Conservation (phyloP, 768 basidiomycete species). For the Lentinula sp. region DNA sequence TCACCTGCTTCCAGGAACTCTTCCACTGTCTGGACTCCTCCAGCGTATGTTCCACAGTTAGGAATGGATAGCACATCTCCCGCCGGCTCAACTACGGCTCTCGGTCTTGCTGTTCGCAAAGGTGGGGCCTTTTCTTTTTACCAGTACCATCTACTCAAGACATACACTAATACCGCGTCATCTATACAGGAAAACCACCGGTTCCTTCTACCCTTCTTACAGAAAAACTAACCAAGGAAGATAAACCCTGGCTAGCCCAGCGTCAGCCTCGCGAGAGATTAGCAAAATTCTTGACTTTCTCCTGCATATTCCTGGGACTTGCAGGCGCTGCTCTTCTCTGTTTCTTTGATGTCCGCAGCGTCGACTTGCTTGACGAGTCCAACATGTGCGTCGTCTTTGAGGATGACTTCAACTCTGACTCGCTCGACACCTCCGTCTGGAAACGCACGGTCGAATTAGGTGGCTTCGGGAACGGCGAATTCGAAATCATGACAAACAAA, state of each 20-base stretch:
- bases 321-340: slow-evolving; percentile 45
- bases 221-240: slow-evolving; percentile 40
- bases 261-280: slow-evolving; percentile 25
- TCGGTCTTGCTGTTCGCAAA: slow-evolving; percentile 18
- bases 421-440: slow-evolving; percentile 49
- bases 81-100: slow-evolving; percentile 21
- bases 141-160: background rate
- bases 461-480: slow-evolving; percentile 75
- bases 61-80: slow-evolving; percentile 13
- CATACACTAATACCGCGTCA: background rate
- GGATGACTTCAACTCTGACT: slow-evolving; percentile 54
- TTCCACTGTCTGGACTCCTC: slow-evolving; percentile 58
- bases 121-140: background rate
- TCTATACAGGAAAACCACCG: slow-evolving; percentile 25
- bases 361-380: slow-evolving; percentile 28
- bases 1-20: slow-evolving; percentile 64
- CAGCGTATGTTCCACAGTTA: slow-evolving; percentile 26
- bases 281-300: slow-evolving; percentile 44
- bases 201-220: slow-evolving; percentile 44
- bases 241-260: slow-evolving; percentile 58
- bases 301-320: slow-evolving; percentile 48
- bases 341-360: slow-evolving; percentile 44
- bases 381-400: slow-evolving; percentile 58
- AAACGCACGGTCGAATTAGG: slow-evolving; percentile 62
- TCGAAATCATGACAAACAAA: slow-evolving; percentile 68